Base-by-base conservation (phyloP, 139 green algal genomes). In the Chlamydomonas sp. region DNA sequence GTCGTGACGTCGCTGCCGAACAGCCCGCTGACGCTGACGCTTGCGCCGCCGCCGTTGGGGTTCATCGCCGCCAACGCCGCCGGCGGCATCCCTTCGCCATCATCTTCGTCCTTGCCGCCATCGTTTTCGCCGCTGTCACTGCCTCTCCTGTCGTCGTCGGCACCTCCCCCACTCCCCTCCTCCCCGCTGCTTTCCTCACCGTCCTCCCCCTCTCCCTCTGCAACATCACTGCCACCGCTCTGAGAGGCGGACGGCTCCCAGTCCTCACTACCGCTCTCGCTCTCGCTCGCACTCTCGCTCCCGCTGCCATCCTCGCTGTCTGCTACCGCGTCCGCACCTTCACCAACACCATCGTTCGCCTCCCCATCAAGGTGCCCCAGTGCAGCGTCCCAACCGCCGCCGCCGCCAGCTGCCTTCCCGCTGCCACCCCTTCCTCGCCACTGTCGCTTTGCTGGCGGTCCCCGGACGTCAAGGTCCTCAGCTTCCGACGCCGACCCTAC, bases 361-460 rank as follows among this genome's bases (percentile, higher is more conserved):
- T 49, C 72, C 49, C 73, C 12, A n/a, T 9, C 88, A n/a, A 92
- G 69, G 2, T 83, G 80, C 66, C 85, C 83, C 15, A 92, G 60
- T 2, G 89, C 89, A 61, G 72, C 82, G 64, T 92, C 89, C 89
- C 89, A 92, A n/a, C 68, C 76, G 17, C 17, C 84, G 31, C n/a
- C 63, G 16, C 59, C 79, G 17, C 17, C 88, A 69, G 16, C 62
- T 67, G 62, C 75, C n/a, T 4, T n/a, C 62, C 66, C 80, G 14
- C 83, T 76, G 63, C 16, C 69, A 57, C 31, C 59, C 69, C 76
- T 76, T 10, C 61, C 77, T 79, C 5, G 15, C 20, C 62, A n/a
- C 64, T 59, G 8, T 63, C 76, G 9, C 9, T 15, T 7, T 80
- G 18, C 49, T 1, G 8, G n/a, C 77, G 63, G 57, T 81, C 17